Evolutionary conservation across 192 early-diverging fungal species (phyloP), one percentile per base, ranked within the genome.

Genomic region (Allomyces javanicus): DNA sequence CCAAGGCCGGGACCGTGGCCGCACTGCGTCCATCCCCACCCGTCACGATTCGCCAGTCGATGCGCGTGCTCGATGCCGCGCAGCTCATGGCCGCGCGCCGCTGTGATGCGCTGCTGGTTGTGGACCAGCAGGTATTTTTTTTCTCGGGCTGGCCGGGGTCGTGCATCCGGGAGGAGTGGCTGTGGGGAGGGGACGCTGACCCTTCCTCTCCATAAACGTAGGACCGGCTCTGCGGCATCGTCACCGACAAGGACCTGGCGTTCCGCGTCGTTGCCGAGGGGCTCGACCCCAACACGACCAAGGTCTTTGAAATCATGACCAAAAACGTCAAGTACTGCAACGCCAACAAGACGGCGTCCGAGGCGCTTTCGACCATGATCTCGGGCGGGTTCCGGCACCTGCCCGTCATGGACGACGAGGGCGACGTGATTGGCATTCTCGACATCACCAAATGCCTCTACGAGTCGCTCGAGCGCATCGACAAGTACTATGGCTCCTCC

Each of bases 41-140:
- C 17, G 79, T 97, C 71, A 93, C 91, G 10, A 85, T 91, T 67
- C 83, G 83, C 67, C 86, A 90, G 50, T 83, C 79, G 27, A 79
- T 89, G 69, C 74, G 83, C 25, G 85, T 91, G 50, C 81, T 84
- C 45, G 89, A 92, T 72, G 89, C 87, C 0, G 85, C 90, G n/a
- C 90, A 90, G 74, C 78, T 90, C 68, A 96, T 99, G 94, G 94
- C 96, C 6, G 96, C 96, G 22, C 97, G 97, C 79, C 83, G 94
- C 25, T 83, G 86, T 9, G 96, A 99, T 73, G 91, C 90, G 70
- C 90, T 99, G 45, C 80, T 99, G 10, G 87, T 96, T 55, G 89
- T 96, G n/a, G 89, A 94, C 72, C 85, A 87, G 26, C 86, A 94
- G 33, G 33, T 40, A 40, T 40, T 40, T 1, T 9, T 40, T 40